Evolutionary conservation across 2,329 filamentous ascomycete species (phyloP), one percentile per base, ranked within the genome.

Genomic region (Endoconidiophora laricicola): DNA sequence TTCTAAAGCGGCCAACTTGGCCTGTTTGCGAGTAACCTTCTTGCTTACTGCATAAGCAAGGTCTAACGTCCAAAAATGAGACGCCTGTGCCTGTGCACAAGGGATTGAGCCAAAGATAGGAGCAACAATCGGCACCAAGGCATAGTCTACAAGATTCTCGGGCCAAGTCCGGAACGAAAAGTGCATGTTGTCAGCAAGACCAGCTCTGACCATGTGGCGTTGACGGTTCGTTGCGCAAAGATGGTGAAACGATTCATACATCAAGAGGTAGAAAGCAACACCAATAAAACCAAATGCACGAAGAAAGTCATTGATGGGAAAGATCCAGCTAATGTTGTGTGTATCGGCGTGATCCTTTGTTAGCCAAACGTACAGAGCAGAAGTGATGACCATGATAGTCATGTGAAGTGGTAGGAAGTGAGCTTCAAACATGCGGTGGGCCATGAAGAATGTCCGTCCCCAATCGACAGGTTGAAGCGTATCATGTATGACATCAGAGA

Each of bases 41-140:
- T 79, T 77, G 66, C 79, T 83, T 58, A 86, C 81, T 0, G 77
- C 74, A 62, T 86, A 86, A 9, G 81, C 77, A 56, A 86, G 61
- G 50, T 81, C 70, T 33, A 79, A 66, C 0, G 78, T 83, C 73
- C 79, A 85, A 58, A 85, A 76, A 60, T 86, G 81, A 58, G 71
- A 75, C 49, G 84, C 63, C 55, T 81, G 74, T 2, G 81, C 81
- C 55, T 84, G 78, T 3, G 78, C 69, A 41, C 77, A 76, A 0
- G 81, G 81, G 16, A 84, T 72, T 0, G 78, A 73, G 16, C 81
- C 81, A 57, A 78, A 85, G 2, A 84, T 56, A 1, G 79, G 78
- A 4, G 79, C 81, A 7, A 82, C 78, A 7, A 84, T 60, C 0
- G 81, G 81, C 22, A 83, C 79, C 58, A 78, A 68, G 52, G 77